Evolutionary conservation across 2,329 filamentous ascomycete genomes (phyloP), one percentile per base, ranked within the genome.

Genomic region (Pseudogymnoascus sp.): DNA sequence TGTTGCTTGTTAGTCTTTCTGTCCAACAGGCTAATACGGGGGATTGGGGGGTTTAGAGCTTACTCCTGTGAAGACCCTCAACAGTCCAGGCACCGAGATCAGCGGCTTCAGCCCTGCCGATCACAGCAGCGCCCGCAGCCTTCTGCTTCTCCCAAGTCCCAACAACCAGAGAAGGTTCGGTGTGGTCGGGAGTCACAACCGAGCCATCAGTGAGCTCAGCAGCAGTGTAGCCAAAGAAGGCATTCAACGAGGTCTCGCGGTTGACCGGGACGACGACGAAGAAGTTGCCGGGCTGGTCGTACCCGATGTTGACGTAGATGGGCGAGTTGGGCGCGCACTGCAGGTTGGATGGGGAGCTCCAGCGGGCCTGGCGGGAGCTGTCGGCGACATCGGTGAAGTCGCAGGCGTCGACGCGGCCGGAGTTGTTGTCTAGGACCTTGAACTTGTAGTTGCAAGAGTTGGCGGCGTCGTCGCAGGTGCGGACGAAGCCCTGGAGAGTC

Each of bases 151-250:
- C 40, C 35, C 35, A 63, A 3, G 21, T 21, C 8, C 59, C 62
- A 1, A 61, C 56, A n/a, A 38, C 26, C 1, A 61, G 24, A 5
- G 56, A 31, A n/a, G 14, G 26, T 14, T 16, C 26, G 6, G 38
- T 44, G 13, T 50, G 16, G 40, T 63, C 62, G 16, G 62, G 62
- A 2, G 35, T 61, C 6, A 63, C 59, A 3, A 63, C 56, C 11
- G 38, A 16, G 1, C 62, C 56, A 61, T 63, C 62, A 13, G 42
- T n/a, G 7, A 63, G 6, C 53, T 63, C 33, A 50, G 24, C 59
- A 24, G 35, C 62, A 1, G 35, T 61, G 21, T 63, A 63, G 1
- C 62, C 62, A 60, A 63, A 63, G 42, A 61, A 63, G 13, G 59
- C 62, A 19, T 61, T 61, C 53, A 40, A 10, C 19, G 26, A 62